These are phyloP conservation scores for Beauveria scarabaeidicola DNA, from an alignment of 2,329 filamentous ascomycete species.

Conservation along the genomic window DNA sequence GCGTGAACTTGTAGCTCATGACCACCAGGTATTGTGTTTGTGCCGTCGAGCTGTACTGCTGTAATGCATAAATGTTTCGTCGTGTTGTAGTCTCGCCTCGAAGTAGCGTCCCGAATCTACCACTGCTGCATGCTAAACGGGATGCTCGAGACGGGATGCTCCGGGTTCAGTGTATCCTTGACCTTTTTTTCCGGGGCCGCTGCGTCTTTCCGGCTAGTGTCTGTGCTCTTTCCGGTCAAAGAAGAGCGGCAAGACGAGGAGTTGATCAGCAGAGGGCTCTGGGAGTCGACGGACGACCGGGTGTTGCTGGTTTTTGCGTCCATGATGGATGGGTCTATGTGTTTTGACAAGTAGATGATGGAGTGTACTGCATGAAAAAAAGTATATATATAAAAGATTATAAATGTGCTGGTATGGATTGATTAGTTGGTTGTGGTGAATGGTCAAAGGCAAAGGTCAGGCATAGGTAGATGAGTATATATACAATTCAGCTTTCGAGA, in stretches of 20 bases:
- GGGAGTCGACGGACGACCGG: not conserved
- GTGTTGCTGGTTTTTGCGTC: not conserved
- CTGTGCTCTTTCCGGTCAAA: no score
- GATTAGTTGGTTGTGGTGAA: not conserved
- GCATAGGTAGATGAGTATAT: not conserved
- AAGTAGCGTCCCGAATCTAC: not conserved
- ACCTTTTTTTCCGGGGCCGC: not conserved
- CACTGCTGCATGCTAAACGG: not conserved
- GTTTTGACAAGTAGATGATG: no score
- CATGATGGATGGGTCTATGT: not conserved
- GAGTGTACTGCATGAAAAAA: no score
- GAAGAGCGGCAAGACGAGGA: not conserved
- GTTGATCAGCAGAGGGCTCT: conserved; percentile 1
- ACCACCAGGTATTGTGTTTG: no score
- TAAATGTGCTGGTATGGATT: not conserved
- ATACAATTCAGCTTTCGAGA: not conserved
- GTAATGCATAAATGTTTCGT: not conserved
- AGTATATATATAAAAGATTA: no score
- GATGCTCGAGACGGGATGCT: conserved; percentile 1
- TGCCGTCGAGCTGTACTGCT: no score
- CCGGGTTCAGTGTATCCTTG: not conserved
- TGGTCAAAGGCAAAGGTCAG: no score
- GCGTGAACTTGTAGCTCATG: no score
- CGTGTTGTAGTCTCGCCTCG: not conserved
- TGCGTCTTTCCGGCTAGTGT: not conserved